These are phyloP conservation scores for Carex arenaria DNA, from an alignment of 202 grass and related monocot genomes.

Conservation along the genomic window DNA sequence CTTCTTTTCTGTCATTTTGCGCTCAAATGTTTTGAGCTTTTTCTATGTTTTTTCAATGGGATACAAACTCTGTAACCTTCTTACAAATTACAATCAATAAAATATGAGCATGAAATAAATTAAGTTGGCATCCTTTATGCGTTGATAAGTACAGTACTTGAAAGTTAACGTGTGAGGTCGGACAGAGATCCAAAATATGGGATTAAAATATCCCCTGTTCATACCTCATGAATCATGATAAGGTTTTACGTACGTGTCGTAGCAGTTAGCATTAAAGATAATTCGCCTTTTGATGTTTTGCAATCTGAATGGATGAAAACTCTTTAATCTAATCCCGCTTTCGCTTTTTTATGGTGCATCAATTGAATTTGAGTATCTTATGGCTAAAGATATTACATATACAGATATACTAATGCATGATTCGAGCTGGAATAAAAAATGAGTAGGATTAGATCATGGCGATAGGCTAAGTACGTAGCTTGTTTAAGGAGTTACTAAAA, in stretches of 20 bases:
- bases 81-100: too few relatives aligned
- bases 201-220: too few relatives aligned
- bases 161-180: background rate
- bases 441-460: background rate
- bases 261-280: background rate
- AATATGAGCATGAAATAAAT: too few relatives aligned
- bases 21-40: too few relatives aligned
- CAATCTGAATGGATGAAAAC: background rate
- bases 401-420: background rate
- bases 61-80: too few relatives aligned
- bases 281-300: background rate
- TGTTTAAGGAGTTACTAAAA: conserved; percentile 22
- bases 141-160: too few relatives aligned
- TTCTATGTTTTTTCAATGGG: too few relatives aligned
- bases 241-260: background rate
- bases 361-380: background rate
- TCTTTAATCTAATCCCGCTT: background rate
- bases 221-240: too few relatives aligned
- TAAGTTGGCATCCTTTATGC: too few relatives aligned
- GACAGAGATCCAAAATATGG: background rate
- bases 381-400: background rate
- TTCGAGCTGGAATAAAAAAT: background rate
- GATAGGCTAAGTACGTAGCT: conserved; percentile 9
- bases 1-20: too few relatives aligned
- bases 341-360: background rate